phyloP scores from a whole-genome alignment of 1,284 basidiomycete species.

The Quambalaria eucalypti region DNA sequence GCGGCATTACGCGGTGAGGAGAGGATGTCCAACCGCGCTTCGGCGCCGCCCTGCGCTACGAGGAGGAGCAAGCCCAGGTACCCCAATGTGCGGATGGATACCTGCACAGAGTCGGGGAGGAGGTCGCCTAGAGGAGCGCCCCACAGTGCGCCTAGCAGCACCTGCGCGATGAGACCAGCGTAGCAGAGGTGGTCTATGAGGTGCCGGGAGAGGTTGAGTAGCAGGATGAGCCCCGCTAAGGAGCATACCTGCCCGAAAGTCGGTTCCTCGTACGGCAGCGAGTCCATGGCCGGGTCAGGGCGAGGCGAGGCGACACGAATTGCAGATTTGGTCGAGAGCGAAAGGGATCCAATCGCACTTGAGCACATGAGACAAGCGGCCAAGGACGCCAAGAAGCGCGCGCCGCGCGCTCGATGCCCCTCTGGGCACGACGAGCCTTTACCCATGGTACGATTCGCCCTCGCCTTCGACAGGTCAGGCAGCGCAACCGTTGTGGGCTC shows the following conservation, averaged over 20 bases:
- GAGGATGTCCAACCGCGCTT: constrained; percentile 15
- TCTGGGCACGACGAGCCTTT: too few relatives aligned
- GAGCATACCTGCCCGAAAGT: background rate
- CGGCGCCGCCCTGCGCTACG: constrained; percentile 52
- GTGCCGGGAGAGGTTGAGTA: background rate
- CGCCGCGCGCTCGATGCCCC: too few relatives aligned
- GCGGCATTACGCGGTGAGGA: constrained; percentile 48
- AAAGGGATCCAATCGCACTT: too few relatives aligned
- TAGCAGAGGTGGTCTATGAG: background rate
- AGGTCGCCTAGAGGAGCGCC: constrained; percentile 52
- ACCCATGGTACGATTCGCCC: too few relatives aligned
- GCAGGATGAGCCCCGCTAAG: background rate
- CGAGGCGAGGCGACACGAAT: too few relatives aligned
- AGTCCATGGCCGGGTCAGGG: too few relatives aligned
- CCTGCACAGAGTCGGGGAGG: constrained; percentile 49
- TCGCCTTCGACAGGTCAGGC: too few relatives aligned
- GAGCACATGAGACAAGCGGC: too few relatives aligned
- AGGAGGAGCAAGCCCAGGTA: constrained; percentile 55
- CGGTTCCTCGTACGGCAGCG: background rate
- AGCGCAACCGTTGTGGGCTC: too few relatives aligned
- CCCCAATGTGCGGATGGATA: constrained; percentile 51
- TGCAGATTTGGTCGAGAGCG: too few relatives aligned
- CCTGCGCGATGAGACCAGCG: constrained; percentile 49
- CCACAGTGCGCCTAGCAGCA: constrained; percentile 53
- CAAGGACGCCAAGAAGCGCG: too few relatives aligned